Evolutionary conservation across 768 basidiomycete species (phyloP).

Genomic region (Austroboletus eburneus): DNA sequence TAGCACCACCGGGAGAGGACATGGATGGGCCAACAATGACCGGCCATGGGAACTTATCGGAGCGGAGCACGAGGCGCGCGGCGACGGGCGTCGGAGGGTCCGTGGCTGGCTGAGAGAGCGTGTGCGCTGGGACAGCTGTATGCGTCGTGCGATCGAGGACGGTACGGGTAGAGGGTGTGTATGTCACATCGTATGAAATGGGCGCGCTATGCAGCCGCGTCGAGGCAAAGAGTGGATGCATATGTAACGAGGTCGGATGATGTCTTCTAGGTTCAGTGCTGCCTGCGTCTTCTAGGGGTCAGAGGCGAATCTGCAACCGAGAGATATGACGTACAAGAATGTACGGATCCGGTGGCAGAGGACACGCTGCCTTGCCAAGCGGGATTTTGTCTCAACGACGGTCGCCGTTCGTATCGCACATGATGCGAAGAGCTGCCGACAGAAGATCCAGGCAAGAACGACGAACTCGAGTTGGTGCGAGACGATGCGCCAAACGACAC

Average conservation of each 20-base stretch:
- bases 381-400: slow-evolving; percentile 44
- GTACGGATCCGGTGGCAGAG: slow-evolving; percentile 35
- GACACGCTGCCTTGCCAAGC: slow-evolving; percentile 43
- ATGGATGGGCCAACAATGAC: slow-evolving; percentile 43
- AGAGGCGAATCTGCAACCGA: slow-evolving; percentile 1
- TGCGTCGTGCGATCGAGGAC: slow-evolving; percentile 54
- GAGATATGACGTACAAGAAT: slow-evolving; percentile 37
- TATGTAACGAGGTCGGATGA: slow-evolving; percentile 40
- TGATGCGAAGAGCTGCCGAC: slow-evolving; percentile 40
- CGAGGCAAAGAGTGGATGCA: slow-evolving; percentile 62
- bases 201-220: slow-evolving; percentile 55
- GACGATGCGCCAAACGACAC: slow-evolving; percentile 39
- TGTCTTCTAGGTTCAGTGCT: slow-evolving; percentile 22
- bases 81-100: slow-evolving; percentile 50
- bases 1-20: slow-evolving; percentile 22
- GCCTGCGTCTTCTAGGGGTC: slow-evolving; percentile 15
- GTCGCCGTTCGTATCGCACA: slow-evolving; percentile 38
- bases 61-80: slow-evolving; percentile 47
- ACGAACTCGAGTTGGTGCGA: slow-evolving; percentile 50
- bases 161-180: slow-evolving; percentile 53
- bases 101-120: slow-evolving; percentile 60
- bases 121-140: slow-evolving; percentile 49
- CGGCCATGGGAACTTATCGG: slow-evolving; percentile 59
- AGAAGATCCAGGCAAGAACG: slow-evolving; percentile 38
- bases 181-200: slow-evolving; percentile 56